Conservation (phyloP, 768 basidiomycete genomes). For the Lenzites betulinus region DNA sequence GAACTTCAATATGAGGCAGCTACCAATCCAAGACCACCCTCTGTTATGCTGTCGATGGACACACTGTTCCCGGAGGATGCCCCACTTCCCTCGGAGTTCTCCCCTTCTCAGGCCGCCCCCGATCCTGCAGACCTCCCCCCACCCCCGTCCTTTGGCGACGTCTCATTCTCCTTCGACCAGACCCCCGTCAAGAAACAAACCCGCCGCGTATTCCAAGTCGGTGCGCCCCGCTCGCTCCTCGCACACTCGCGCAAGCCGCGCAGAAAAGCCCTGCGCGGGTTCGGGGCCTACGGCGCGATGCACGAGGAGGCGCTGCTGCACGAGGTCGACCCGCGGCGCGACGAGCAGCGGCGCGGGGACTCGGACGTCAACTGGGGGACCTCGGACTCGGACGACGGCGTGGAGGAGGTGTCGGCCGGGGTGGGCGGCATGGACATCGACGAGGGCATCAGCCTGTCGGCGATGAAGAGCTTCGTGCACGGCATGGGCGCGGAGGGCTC, state of each 20-base stretch:
- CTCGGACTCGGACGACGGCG: conserved; percentile 35
- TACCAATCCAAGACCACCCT: background rate
- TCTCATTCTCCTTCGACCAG: conserved; percentile 40
- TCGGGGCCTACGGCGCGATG: conserved; percentile 56
- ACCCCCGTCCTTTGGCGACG: conserved; percentile 30
- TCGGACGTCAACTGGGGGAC: conserved; percentile 70
- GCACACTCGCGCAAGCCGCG: conserved; percentile 24
- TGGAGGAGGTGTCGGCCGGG: conserved; percentile 37
- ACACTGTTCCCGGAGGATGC: conserved; percentile 6
- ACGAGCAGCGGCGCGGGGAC: conserved; percentile 59
- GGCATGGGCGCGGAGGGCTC: conserved; percentile 53
- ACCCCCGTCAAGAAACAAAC: conserved; percentile 34
- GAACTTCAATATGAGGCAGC: background rate
- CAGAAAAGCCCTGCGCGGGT: conserved; percentile 32
- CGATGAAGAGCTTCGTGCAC: conserved; percentile 55
- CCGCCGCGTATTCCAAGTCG: conserved; percentile 32
- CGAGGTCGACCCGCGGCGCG: conserved; percentile 41
- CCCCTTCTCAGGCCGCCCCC: background rate
- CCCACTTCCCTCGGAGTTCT: background rate
- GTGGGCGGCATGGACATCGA: conserved; percentile 68
- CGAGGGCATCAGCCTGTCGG: conserved; percentile 44
- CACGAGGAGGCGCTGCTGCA: conserved; percentile 54
- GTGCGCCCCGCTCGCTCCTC: conserved; percentile 32
- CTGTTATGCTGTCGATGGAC: conserved; percentile 1
- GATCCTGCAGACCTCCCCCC: conserved; percentile 10